Evolutionary conservation across 2,329 filamentous ascomycete genomes (phyloP).

Genomic region (Exophiala dermatitidis): DNA sequence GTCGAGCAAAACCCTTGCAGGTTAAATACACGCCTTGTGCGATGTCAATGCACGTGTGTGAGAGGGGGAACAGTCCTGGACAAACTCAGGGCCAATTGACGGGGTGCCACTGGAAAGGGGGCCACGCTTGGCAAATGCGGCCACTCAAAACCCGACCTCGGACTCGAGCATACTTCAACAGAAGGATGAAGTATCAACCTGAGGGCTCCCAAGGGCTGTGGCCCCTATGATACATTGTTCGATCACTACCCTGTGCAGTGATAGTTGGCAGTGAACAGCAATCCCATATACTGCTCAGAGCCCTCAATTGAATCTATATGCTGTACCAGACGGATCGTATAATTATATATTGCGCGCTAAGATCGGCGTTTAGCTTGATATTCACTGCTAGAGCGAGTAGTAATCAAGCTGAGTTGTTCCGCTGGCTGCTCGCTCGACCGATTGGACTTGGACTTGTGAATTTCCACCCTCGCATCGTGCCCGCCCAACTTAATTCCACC

Average conservation of each 20-base stretch:
- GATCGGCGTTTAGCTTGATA: no score
- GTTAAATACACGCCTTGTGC: no score
- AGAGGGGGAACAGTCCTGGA: neutral
- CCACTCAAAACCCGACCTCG: neutral
- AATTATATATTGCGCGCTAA: no score
- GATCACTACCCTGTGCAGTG: no score
- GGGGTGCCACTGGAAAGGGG: neutral
- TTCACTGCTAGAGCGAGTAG: no score
- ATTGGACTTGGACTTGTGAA: neutral
- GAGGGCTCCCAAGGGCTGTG: neutral
- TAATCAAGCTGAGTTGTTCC: neutral
- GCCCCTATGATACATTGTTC: no score
- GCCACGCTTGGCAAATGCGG: neutral
- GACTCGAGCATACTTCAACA: neutral
- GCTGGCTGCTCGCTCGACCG: neutral
- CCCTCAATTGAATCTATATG: no score
- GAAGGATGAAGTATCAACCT: neutral
- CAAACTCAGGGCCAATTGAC: neutral
- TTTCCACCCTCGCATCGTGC: slow-evolving; percentile 4
- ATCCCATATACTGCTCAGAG: no score
- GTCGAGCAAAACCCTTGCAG: no score
- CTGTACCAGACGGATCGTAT: no score
- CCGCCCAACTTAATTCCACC: neutral
- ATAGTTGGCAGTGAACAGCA: no score
- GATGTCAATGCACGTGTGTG: no score